Conservation (phyloP, 371 early-diverging fungal genomes). For the Mortierella sp. region DNA sequence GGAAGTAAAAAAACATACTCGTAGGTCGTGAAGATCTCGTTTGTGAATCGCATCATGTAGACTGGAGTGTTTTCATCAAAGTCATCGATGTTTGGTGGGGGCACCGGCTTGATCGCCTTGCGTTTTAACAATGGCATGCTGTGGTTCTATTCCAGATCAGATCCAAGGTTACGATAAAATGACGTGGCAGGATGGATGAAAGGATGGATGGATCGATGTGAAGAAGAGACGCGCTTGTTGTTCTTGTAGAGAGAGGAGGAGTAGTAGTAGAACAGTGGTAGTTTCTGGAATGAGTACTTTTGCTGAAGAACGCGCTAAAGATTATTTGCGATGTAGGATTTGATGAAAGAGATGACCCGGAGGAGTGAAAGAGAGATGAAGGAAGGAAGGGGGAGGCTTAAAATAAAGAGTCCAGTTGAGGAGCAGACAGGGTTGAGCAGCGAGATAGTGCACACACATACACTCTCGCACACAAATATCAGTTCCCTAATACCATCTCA, state of each 20-base stretch:
- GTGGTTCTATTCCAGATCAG: not conserved
- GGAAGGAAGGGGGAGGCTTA: not conserved
- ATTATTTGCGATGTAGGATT: not conserved
- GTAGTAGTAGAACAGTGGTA: too few species aligned
- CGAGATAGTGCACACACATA: not conserved
- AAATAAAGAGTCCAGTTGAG: not conserved
- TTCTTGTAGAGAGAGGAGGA: too few species aligned
- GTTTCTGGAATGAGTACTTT: not conserved
- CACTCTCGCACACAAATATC: too few species aligned
- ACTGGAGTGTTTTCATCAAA: conserved; percentile 70
- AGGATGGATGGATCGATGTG: not conserved
- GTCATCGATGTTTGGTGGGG: conserved; percentile 59
- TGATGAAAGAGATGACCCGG: not conserved
- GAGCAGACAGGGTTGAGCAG: not conserved
- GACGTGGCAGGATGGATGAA: not conserved
- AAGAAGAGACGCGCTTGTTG: not conserved
- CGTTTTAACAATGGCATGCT: conserved; percentile 74
- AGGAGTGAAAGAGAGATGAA: conserved; percentile 5
- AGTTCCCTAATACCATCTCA: too few species aligned
- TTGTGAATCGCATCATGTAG: conserved; percentile 82
- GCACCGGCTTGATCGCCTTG: conserved; percentile 63
- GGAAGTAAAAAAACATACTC: conserved; percentile 68
- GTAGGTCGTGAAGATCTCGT: conserved; percentile 87
- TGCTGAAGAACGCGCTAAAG: not conserved
- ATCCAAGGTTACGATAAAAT: too few species aligned